Evolutionary conservation across 331 rosid genomes (phyloP).

Genomic region (Cydonia oblonga): DNA sequence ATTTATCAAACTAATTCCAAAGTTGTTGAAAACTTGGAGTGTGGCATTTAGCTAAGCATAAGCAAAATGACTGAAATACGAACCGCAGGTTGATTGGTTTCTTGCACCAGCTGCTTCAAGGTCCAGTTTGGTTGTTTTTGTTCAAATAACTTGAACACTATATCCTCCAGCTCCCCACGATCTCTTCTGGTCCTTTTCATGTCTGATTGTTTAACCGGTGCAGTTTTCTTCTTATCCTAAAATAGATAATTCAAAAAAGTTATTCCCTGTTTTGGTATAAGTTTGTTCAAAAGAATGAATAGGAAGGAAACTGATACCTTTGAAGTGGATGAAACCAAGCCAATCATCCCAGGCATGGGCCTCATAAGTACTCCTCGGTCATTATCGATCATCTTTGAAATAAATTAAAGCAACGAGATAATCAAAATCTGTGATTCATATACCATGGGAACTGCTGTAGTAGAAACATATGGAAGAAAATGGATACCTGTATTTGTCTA

Average conservation of each 20-base stretch:
- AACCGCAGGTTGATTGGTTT: slow-evolving; percentile 97
- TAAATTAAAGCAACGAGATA: slow-evolving; percentile 13
- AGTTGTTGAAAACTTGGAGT: background rate
- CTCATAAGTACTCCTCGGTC: slow-evolving; percentile 88
- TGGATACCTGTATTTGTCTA: slow-evolving; percentile 74
- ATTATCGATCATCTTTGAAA: slow-evolving; percentile 69
- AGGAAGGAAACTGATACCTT: slow-evolving; percentile 46
- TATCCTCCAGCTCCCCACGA: slow-evolving; percentile 94
- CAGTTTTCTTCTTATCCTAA: slow-evolving; percentile 81
- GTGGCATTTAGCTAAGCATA: background rate
- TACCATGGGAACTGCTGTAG: slow-evolving; percentile 1
- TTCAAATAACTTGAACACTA: slow-evolving; percentile 92
- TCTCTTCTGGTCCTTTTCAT: slow-evolving; percentile 93
- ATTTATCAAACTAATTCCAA: background rate
- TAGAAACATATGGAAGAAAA: slow-evolving; percentile 7
- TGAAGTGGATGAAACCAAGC: slow-evolving; percentile 64
- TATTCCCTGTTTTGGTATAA: background rate
- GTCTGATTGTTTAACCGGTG: slow-evolving; percentile 79
- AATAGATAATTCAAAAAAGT: slow-evolving; percentile 9
- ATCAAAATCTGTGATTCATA: slow-evolving; percentile 2
- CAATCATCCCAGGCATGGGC: slow-evolving; percentile 98
- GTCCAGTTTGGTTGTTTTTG: slow-evolving; percentile 96
- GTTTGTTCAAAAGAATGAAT: background rate
- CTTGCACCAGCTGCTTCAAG: slow-evolving; percentile 96
- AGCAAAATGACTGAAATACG: slow-evolving; percentile 10